Percentiles rank a stretch among this genome's conserved stretches.
These are phyloP conservation scores for Dillenia suffruticosa DNA, from an alignment of 164 flowering plant species.

Conservation along the genomic window DNA sequence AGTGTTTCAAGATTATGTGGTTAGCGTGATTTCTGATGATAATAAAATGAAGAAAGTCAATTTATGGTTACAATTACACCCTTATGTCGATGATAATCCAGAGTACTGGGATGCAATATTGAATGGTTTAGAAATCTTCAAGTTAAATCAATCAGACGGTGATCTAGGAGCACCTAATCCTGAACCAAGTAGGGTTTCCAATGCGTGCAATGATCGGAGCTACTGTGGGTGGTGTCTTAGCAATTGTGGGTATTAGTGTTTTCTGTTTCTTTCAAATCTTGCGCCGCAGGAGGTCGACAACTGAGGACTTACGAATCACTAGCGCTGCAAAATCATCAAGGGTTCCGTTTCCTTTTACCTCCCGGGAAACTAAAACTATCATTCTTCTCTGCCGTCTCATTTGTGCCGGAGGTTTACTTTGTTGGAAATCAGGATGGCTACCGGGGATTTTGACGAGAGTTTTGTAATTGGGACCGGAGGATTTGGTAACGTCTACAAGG, in stretches of 20 bases:
- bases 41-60: neutral
- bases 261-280: too few relatives aligned
- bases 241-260: too few relatives aligned
- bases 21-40: neutral
- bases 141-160: conserved; percentile 2
- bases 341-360: neutral
- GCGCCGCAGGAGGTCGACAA: too few relatives aligned
- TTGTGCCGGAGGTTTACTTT: neutral
- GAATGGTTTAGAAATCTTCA: conserved; percentile 10
- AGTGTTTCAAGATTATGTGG: neutral
- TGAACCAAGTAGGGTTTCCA: neutral
- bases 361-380: neutral
- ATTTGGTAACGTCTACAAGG: conserved; percentile 27
- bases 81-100: neutral
- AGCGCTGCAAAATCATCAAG: too few relatives aligned
- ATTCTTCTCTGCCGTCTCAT: conserved; percentile 1
- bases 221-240: too few relatives aligned
- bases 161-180: conserved; percentile 20
- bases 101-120: neutral
- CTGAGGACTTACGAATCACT: too few relatives aligned
- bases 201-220: too few relatives aligned
- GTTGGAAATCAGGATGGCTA: conserved; percentile 12
- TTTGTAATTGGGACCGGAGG: conserved; percentile 26
- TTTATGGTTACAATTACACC: neutral
- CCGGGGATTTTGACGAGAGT: conserved; percentile 17